phyloP scores from a whole-genome alignment of 2,329 filamentous ascomycete genomes.

The Colletotrichum sublineola region DNA sequence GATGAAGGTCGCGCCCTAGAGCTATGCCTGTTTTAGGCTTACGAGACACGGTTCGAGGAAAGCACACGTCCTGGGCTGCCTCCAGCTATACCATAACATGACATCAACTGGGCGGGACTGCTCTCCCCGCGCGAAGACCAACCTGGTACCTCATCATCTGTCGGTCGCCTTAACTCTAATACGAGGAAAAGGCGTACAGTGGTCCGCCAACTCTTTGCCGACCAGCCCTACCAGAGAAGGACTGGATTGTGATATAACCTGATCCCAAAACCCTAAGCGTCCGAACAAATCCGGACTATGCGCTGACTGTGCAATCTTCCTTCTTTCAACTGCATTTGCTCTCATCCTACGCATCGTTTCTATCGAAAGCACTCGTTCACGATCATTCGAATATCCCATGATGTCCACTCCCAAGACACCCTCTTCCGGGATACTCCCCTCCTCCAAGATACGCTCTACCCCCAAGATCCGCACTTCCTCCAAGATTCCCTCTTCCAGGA shows the following conservation, averaged over 20 bases:
- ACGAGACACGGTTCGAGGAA: too few species aligned
- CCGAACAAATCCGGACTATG: background rate
- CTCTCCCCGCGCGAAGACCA: too few species aligned
- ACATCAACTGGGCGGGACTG: background rate
- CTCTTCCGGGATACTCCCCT: too few species aligned
- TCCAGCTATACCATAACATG: background rate
- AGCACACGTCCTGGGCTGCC: background rate
- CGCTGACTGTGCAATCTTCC: background rate
- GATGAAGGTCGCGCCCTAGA: too few species aligned
- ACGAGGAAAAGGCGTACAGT: background rate
- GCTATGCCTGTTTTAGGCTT: too few species aligned
- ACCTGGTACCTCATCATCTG: too few species aligned
- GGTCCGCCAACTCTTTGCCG: background rate
- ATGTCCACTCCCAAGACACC: background rate
- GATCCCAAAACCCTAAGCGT: background rate
- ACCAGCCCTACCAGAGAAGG: background rate
- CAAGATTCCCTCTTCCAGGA: background rate
- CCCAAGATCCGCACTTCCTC: too few species aligned
- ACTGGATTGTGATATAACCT: background rate
- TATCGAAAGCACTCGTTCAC: background rate
- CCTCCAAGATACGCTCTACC: too few species aligned
- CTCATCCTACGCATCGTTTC: too few species aligned
- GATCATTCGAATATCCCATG: background rate
- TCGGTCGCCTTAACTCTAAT: background rate
- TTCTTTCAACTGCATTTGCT: background rate